phyloP scores from a whole-genome alignment of 257 asterid species.

The Cruciata laevipes region DNA sequence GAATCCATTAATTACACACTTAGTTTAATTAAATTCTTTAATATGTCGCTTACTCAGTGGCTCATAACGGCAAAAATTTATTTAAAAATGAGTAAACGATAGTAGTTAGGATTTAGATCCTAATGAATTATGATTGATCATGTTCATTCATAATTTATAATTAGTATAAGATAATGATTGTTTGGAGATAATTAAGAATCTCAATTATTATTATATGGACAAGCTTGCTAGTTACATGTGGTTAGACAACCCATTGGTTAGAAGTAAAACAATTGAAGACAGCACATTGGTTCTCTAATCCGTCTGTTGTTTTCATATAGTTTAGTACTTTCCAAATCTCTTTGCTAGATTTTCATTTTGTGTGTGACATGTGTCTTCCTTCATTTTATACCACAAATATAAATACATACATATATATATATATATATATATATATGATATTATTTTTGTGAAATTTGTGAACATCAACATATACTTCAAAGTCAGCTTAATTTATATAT shows the following conservation, averaged over 20 bases:
- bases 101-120: slow-evolving; percentile 14
- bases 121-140: not conserved
- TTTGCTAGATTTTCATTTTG: not conserved
- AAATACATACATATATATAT: too few relatives aligned
- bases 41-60: slow-evolving; percentile 3
- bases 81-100: not conserved
- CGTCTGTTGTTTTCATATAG: not conserved
- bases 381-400: too few relatives aligned
- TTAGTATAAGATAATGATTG: not conserved
- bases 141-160: not conserved
- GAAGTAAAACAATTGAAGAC: not conserved
- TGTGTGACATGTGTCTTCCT: too few relatives aligned
- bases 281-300: not conserved
- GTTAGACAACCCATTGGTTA: slow-evolving; percentile 9
- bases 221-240: slow-evolving; percentile 1
- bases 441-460: too few relatives aligned
- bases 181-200: slow-evolving; percentile 3
- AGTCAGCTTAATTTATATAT: too few relatives aligned
- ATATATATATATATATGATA: too few relatives aligned
- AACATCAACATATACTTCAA: too few relatives aligned
- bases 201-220: not conserved
- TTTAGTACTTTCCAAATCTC: not conserved
- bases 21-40: not conserved
- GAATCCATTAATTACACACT: not conserved
- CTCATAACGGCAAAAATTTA: not conserved